A percentile compares a stretch with the other conserved stretches of the same genome.
phyloP scores from a whole-genome alignment of 257 asterid species.

The Solanum corneliomulleri region DNA sequence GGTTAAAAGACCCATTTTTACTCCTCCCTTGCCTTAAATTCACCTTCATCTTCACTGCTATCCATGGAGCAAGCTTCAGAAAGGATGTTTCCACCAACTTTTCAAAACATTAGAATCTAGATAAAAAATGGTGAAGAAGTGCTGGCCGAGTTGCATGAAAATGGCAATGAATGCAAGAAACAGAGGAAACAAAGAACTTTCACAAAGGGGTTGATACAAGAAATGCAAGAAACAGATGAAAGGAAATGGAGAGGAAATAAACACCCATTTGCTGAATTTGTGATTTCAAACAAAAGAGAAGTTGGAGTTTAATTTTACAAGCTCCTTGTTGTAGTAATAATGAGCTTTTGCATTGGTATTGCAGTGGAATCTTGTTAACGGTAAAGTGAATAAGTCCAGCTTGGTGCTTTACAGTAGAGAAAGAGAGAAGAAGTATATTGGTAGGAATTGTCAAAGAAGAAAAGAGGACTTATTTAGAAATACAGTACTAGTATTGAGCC shows the following conservation, averaged over 20 bases:
- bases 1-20: background rate
- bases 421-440: background rate
- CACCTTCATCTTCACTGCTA: background rate
- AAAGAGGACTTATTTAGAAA: background rate
- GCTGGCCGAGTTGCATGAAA: background rate
- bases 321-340: background rate
- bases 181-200: background rate
- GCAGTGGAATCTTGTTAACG: background rate
- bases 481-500: background rate
- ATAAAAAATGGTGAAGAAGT: background rate
- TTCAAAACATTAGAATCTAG: background rate
- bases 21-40: background rate
- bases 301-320: background rate
- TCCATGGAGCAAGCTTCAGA: background rate
- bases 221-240: slow-evolving; percentile 17
- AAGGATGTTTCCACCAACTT: background rate
- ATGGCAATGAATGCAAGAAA: background rate
- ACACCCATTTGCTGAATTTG: slow-evolving; percentile 19
- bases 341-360: background rate
- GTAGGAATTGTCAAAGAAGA: background rate
- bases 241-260: background rate
- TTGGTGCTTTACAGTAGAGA: background rate
- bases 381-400: background rate
- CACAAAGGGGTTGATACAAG: background rate
- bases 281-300: background rate